Evolutionary conservation across 768 basidiomycete genomes (phyloP).

Genomic region (Trametes cubensis): DNA sequence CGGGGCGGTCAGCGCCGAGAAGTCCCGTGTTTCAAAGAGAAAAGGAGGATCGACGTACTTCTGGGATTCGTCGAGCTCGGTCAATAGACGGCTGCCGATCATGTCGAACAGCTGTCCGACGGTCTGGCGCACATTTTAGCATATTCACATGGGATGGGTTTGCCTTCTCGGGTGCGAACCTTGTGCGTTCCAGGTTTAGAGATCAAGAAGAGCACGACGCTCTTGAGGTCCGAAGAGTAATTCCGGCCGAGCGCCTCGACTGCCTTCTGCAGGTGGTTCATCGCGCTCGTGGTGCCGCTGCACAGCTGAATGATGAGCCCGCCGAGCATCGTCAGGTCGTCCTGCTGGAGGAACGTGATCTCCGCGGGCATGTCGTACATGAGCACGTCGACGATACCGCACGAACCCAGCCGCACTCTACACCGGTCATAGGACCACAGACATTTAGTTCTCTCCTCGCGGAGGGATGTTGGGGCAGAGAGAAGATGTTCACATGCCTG

Average conservation of each 20-base stretch:
- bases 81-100: slow-evolving; percentile 67
- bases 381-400: slow-evolving; percentile 85
- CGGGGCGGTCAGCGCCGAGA: background rate
- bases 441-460: background rate
- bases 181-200: slow-evolving; percentile 71
- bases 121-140: slow-evolving; percentile 43
- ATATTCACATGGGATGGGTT: background rate
- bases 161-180: slow-evolving; percentile 39
- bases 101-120: slow-evolving; percentile 83
- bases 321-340: slow-evolving; percentile 87
- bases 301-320: slow-evolving; percentile 80
- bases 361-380: slow-evolving; percentile 68
- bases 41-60: slow-evolving; percentile 49
- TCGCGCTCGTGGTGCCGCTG: slow-evolving; percentile 64
- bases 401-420: slow-evolving; percentile 85
- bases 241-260: slow-evolving; percentile 71
- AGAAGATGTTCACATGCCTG: slow-evolving; percentile 51
- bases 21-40: slow-evolving; percentile 6
- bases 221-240: slow-evolving; percentile 85
- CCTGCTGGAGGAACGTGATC: slow-evolving; percentile 68
- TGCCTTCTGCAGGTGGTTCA: slow-evolving; percentile 65
- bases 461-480: background rate
- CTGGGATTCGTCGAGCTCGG: slow-evolving; percentile 86
- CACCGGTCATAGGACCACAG: background rate
- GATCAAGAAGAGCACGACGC: slow-evolving; percentile 73